Evolutionary conservation across 495 filamentous ascomycete genomes (phyloP).

Genomic region (Talaromyces thailandensis): DNA sequence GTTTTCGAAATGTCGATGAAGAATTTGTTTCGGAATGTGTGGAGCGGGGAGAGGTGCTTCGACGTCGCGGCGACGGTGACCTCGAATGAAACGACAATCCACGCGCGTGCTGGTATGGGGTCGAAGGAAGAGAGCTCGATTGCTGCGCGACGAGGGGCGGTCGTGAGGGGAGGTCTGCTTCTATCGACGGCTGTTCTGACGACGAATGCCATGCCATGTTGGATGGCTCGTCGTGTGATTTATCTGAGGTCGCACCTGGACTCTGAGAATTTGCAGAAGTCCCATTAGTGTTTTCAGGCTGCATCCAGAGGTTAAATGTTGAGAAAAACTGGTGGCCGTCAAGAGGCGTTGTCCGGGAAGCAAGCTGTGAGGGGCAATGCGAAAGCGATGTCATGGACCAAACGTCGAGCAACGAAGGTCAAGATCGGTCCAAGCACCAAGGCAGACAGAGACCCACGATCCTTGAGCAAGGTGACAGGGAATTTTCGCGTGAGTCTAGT

Average conservation of each 20-base stretch:
- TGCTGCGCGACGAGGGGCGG: slow-evolving; percentile 51
- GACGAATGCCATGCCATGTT: slow-evolving; percentile 34
- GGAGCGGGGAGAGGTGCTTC: slow-evolving; percentile 80
- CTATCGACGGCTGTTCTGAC: slow-evolving; percentile 21
- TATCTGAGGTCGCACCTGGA: slow-evolving; percentile 33
- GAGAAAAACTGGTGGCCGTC: background rate
- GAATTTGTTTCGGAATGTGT: slow-evolving; percentile 82
- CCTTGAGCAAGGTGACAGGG: background rate
- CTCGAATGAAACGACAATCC: slow-evolving; percentile 76
- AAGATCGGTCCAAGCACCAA: background rate
- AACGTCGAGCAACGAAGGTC: background rate
- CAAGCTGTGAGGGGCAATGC: background rate
- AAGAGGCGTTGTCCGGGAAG: background rate
- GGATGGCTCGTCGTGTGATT: slow-evolving; percentile 31
- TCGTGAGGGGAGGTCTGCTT: slow-evolving; percentile 22
- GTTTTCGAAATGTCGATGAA: slow-evolving; percentile 52
- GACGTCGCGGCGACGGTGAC: slow-evolving; percentile 74
- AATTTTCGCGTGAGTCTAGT: background rate
- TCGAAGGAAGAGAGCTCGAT: slow-evolving; percentile 89
- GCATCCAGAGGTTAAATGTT: slow-evolving; percentile 27
- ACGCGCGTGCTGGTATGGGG: slow-evolving; percentile 80
- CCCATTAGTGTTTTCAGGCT: slow-evolving; percentile 35
- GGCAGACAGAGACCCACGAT: background rate
- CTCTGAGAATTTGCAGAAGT: slow-evolving; percentile 28
- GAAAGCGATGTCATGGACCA: background rate